phyloP scores from a whole-genome alignment of 129 eudicot genomes.

The Glebionis coronaria region DNA sequence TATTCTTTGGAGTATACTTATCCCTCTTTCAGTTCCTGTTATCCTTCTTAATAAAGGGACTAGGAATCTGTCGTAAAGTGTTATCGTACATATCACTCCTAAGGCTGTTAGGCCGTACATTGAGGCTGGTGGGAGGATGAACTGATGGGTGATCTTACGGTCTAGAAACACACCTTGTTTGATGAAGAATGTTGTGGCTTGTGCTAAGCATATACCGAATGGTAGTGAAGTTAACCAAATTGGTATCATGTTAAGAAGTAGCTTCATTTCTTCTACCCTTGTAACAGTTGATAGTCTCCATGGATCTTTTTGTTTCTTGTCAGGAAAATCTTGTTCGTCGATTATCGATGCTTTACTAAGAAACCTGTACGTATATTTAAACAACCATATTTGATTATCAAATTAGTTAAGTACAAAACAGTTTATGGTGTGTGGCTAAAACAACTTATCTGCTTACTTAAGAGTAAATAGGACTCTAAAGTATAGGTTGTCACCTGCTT shows the following conservation, averaged over 20 bases:
- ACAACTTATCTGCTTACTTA: too few species aligned
- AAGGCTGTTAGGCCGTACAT: conserved; percentile 51
- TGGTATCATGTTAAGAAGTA: conserved; percentile 64
- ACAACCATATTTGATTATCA: background rate
- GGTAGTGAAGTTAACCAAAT: conserved; percentile 69
- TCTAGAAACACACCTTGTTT: conserved; percentile 60
- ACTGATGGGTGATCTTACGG: conserved; percentile 38
- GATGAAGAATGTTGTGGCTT: conserved; percentile 73
- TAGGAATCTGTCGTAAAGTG: conserved; percentile 56
- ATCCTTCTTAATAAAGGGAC: conserved; percentile 48
- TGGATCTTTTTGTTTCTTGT: conserved; percentile 31
- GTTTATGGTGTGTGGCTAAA: too few species aligned
- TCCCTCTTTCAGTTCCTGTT: conserved; percentile 72
- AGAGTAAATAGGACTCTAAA: too few species aligned
- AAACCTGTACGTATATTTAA: conserved; percentile 34
- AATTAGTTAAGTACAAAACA: too few species aligned
- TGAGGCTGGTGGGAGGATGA: conserved; percentile 76
- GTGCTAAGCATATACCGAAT: conserved; percentile 68
- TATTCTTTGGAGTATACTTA: conserved; percentile 65
- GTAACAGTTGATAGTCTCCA: conserved; percentile 85
- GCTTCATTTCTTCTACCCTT: conserved; percentile 72
- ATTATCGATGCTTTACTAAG: conserved; percentile 71
- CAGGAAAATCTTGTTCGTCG: conserved; percentile 30
- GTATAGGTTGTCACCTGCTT: too few species aligned
- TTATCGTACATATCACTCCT: conserved; percentile 51